These are phyloP conservation scores for Yamadazyma nakazawae DNA, from an alignment of 805 yeast genomes.

Conservation along the genomic window DNA sequence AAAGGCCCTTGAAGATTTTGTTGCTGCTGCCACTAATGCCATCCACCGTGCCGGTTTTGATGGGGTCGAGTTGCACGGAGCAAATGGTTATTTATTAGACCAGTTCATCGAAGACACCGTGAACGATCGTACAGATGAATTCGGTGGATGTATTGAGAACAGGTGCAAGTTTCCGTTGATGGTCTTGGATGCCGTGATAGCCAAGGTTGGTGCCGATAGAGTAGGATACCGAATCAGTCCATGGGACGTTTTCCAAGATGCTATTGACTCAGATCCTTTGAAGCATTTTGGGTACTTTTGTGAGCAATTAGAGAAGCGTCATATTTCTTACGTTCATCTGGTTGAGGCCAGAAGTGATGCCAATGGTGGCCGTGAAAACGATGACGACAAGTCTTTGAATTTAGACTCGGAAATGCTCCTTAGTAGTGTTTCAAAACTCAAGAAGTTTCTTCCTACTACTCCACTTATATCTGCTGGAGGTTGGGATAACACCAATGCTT, in stretches of 20 bases:
- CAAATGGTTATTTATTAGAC: conserved; percentile 28
- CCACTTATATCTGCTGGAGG: conserved; percentile 16
- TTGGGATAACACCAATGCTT: conserved; percentile 9
- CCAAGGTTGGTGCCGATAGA: conserved; percentile 15
- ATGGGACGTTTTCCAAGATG: conserved; percentile 16
- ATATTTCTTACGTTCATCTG: conserved; percentile 11
- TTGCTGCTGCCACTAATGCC: conserved; percentile 17
- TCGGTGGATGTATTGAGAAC: conserved; percentile 27
- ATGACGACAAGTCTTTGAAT: no score
- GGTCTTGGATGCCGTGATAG: conserved; percentile 19
- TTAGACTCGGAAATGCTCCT: no score
- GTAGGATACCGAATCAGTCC: conserved; percentile 20
- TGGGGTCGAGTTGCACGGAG: conserved; percentile 24
- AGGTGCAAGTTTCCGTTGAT: conserved; percentile 19
- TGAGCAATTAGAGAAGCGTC: conserved; percentile 13
- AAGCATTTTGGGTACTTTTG: conserved; percentile 11
- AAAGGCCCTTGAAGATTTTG: conserved; percentile 15
- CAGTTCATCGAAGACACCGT: conserved; percentile 19
- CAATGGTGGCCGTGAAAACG: conserved; percentile 16
- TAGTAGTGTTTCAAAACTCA: background rate
- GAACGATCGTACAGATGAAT: conserved; percentile 24
- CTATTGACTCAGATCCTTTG: conserved; percentile 13
- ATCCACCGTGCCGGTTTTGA: conserved; percentile 25
- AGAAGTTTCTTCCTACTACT: conserved; percentile 4
- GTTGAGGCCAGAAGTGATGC: conserved; percentile 30